These are phyloP conservation scores for Myriosclerotinia curreyana DNA, from an alignment of 2,329 filamentous ascomycete genomes.

Conservation along the genomic window DNA sequence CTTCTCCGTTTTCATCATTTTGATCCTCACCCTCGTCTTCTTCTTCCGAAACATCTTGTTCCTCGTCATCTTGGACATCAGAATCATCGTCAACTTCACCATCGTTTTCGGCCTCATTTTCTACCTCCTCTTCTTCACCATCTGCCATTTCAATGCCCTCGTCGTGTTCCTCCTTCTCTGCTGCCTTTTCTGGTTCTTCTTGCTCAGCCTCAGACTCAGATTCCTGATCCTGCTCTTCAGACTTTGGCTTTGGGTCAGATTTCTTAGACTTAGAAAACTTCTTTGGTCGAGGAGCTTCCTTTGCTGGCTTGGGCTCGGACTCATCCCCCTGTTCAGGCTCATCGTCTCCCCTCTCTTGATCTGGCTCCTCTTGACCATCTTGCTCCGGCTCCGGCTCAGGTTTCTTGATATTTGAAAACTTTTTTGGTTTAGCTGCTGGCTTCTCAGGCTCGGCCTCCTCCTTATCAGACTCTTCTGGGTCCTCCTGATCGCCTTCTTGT, in stretches of 20 bases:
- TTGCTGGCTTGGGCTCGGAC: conserved; percentile 49
- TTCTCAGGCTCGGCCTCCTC: conserved; percentile 49
- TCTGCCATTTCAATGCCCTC: conserved; percentile 19
- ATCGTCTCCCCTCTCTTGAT: conserved; percentile 23
- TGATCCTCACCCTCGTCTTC: conserved; percentile 5
- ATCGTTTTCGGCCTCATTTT: conserved; percentile 8
- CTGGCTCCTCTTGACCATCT: conserved; percentile 20
- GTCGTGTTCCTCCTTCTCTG: conserved; percentile 15
- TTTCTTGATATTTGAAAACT: conserved; percentile 4
- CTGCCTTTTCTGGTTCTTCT: not conserved
- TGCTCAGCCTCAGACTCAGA: conserved; percentile 9
- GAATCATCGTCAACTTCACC: conserved; percentile 1
- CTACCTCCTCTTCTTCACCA: conserved; percentile 11
- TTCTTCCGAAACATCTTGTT: not conserved
- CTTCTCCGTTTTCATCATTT: conserved; percentile 17
- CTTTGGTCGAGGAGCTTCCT: conserved; percentile 3
- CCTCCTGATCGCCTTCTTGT: conserved; percentile 42
- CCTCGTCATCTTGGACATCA: conserved; percentile 9
- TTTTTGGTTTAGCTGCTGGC: not conserved
- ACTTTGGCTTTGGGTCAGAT: not conserved
- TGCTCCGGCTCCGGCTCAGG: conserved; percentile 5
- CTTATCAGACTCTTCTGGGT: conserved; percentile 47
- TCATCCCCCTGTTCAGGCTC: conserved; percentile 44
- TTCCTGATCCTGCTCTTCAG: not conserved
- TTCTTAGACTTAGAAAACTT: conserved; percentile 6